phyloP scores from a whole-genome alignment of 106 monocot genomes.

The Amphibolis antarctica region DNA sequence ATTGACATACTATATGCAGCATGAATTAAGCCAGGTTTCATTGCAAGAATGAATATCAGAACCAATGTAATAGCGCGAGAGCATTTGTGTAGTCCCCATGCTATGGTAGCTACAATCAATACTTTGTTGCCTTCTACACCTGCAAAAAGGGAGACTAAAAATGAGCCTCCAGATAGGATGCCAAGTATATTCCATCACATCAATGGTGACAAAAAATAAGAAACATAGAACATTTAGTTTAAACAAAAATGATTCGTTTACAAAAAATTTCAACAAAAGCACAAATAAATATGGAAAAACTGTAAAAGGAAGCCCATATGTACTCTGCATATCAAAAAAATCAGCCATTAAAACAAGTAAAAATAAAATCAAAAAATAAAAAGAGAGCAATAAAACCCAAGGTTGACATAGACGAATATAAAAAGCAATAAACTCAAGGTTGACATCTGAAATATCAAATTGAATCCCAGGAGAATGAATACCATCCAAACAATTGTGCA shows the following conservation, averaged over 20 bases:
- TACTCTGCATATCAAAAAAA: no score
- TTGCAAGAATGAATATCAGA: conserved; percentile 66
- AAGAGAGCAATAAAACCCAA: no score
- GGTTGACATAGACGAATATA: no score
- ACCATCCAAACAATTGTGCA: no score
- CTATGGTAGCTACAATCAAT: conserved; percentile 82
- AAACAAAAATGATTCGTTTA: background rate
- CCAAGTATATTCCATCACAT: background rate
- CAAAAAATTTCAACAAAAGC: background rate
- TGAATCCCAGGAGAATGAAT: no score
- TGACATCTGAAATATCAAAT: no score
- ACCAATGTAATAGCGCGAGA: conserved; percentile 80
- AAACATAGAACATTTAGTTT: no score
- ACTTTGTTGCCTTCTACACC: conserved; percentile 81
- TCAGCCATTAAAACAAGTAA: no score
- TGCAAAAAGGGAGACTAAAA: conserved; percentile 15
- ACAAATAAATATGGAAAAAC: background rate
- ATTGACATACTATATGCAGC: conserved; percentile 81
- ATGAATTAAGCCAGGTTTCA: conserved; percentile 88
- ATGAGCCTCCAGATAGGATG: background rate
- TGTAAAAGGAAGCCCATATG: no score
- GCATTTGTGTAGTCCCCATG: conserved; percentile 79
- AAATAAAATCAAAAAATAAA: no score
- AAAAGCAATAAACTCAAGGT: no score
- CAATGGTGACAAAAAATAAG: background rate